Conservation (phyloP, 1,284 basidiomycete species). For the Puccinia hordei region DNA sequence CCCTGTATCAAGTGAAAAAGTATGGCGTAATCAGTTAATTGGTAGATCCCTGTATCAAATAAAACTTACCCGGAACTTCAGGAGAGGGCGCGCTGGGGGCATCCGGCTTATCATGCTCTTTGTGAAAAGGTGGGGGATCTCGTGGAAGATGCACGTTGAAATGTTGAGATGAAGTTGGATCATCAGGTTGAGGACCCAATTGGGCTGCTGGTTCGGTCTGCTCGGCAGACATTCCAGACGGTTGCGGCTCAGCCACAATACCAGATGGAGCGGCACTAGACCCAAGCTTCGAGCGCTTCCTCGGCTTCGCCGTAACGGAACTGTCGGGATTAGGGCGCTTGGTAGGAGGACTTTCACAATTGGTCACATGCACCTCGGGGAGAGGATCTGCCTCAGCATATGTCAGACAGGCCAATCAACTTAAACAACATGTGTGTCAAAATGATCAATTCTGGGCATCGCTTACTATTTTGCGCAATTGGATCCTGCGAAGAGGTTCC, state of each 20-base stretch:
- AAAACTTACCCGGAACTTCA: neutral
- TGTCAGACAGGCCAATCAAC: neutral
- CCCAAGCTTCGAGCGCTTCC: constrained; percentile 10
- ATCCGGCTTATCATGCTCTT: neutral
- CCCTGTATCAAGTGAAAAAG: neutral
- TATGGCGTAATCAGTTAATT: neutral
- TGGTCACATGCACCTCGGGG: neutral
- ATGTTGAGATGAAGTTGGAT: neutral
- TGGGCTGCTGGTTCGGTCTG: neutral
- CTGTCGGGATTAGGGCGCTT: neutral
- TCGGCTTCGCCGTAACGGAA: neutral
- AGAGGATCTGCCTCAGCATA: neutral
- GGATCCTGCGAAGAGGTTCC: constrained; percentile 16
- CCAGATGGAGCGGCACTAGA: neutral
- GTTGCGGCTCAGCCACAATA: neutral
- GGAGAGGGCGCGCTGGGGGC: neutral
- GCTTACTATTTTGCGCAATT: neutral
- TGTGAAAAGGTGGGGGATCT: neutral
- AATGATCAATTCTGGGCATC: neutral
- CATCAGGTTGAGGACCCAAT: constrained; percentile 4
- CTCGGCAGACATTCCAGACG: neutral
- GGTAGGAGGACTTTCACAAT: neutral
- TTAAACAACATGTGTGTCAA: neutral
- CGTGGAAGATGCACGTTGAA: neutral
- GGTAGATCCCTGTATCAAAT: neutral